Evolutionary conservation across 2,329 filamentous ascomycete species (phyloP), one percentile per base, ranked within the genome.

Genomic region (Penicillium sp.): DNA sequence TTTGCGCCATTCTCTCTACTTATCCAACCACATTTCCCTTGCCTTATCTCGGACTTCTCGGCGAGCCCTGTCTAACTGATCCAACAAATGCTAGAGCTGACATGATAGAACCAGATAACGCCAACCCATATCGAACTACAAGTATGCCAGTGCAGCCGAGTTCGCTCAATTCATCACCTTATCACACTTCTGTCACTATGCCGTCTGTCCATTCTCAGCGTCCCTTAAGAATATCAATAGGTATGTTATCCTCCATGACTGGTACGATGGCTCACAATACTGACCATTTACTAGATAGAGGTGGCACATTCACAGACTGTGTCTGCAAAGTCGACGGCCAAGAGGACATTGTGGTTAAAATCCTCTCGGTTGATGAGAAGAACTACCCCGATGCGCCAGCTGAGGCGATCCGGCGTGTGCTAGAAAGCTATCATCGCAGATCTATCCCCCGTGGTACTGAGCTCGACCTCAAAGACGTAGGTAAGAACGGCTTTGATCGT

Each of bases 341-440:
- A 21, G 28, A 33, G 2, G 67, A 70, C 46, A 49, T 71, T 13
- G 57, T 71, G 5, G 58, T 71, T 37, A 71, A 71, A 52, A 50
- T 71, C 3, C 49, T 71, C 14, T 71, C 69, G 2, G 67, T 67
- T 14, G 63, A 66, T 36, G 65, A 66, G 4, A 55, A 61, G 3
- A 63, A 71, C 29, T 71, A 70, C 48, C 43, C 60, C 23, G 69
- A 71, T 61, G 69, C 69, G 91, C 23, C 91, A 91, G 75, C 82
- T 88, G 64, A 96, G 92, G 73, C 91, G 88, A 59, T 91, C 91
- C 77, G 86, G 63, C 91, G 92, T 64, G 90, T 89, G 14, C 82
- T 96, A 75, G 66, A 71, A 36, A 56, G 54, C 8, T 61, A 63
- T 6, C 59, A 57, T 13, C 59, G 63, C 3, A 44, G 52, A 10